phyloP scores from a whole-genome alignment of 2,329 filamentous ascomycete species.

The Didymella sp. region DNA sequence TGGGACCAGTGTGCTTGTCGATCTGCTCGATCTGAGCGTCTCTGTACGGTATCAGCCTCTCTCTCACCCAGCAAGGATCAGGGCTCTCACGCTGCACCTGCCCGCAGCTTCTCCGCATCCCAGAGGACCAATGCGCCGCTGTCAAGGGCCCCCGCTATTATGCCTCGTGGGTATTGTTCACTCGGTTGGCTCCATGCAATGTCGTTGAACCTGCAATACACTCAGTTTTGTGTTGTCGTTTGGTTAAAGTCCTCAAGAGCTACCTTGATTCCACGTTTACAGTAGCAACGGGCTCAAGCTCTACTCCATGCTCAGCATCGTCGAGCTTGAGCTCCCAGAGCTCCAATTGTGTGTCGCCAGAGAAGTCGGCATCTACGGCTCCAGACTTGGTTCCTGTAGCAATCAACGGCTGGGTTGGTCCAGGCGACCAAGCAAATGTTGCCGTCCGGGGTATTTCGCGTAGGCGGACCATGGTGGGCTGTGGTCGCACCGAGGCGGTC shows the following conservation, averaged over 20 bases:
- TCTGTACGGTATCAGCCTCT: conserved; percentile 48
- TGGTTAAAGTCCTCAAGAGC: not conserved
- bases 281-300: conserved; percentile 84
- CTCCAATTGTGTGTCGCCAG: conserved; percentile 94
- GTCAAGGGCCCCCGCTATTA: conserved; percentile 94
- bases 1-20: conserved; percentile 87
- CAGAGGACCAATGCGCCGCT: conserved; percentile 93
- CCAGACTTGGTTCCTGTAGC: conserved; percentile 94
- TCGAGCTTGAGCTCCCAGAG: conserved; percentile 93
- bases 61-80: conserved; percentile 54
- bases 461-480: conserved; percentile 82
- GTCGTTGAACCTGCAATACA: conserved; percentile 80
- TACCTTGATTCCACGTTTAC: conserved; percentile 91
- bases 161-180: conserved; percentile 78
- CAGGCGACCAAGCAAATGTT: conserved; percentile 95
- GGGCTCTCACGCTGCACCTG: conserved; percentile 57
- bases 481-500: conserved; percentile 41
- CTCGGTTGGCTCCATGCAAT: conserved; percentile 90
- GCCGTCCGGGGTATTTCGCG: conserved; percentile 96
- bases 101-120: conserved; percentile 77
- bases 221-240: conserved; percentile 28
- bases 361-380: conserved; percentile 96
- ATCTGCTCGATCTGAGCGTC: conserved; percentile 87
- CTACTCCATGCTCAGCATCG: conserved; percentile 74
- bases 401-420: conserved; percentile 77